Percentiles rank a stretch among this genome's conserved stretches.
Conservation (phyloP, 2,329 filamentous ascomycete species). For the Hypoxylon sp. region DNA sequence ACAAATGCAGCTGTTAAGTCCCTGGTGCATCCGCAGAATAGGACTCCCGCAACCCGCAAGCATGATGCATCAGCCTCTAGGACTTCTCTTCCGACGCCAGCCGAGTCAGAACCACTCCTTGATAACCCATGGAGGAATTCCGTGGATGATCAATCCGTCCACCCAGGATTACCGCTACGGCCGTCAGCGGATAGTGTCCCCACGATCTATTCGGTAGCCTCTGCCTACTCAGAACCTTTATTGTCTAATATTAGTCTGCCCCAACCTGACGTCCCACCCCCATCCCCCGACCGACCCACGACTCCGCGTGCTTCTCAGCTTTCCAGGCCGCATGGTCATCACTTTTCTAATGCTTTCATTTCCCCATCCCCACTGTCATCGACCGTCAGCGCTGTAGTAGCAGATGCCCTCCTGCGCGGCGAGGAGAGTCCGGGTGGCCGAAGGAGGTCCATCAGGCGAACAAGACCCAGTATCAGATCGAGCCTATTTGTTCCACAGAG, state of each 20-base stretch:
- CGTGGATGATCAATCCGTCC: slow-evolving; percentile 50
- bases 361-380: slow-evolving; percentile 73
- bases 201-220: slow-evolving; percentile 51
- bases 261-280: slow-evolving; percentile 40
- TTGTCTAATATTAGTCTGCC: slow-evolving; percentile 45
- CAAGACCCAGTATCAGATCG: slow-evolving; percentile 66
- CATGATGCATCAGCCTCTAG: slow-evolving; percentile 54
- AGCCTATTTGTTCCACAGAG: slow-evolving; percentile 69
- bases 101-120: slow-evolving; percentile 60
- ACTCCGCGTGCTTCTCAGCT: slow-evolving; percentile 53
- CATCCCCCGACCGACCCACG: slow-evolving; percentile 51
- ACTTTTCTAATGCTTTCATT: slow-evolving; percentile 66
- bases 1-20: slow-evolving; percentile 57
- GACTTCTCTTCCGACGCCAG: slow-evolving; percentile 51
- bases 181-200: slow-evolving; percentile 54
- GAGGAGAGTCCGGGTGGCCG: slow-evolving; percentile 59
- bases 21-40: slow-evolving; percentile 54
- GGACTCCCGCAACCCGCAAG: slow-evolving; percentile 57
- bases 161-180: slow-evolving; percentile 56
- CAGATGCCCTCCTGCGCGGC: slow-evolving; percentile 67
- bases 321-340: slow-evolving; percentile 57
- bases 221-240: slow-evolving; percentile 51
- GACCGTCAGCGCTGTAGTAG: slow-evolving; percentile 71
- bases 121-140: slow-evolving; percentile 62
- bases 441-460: slow-evolving; percentile 63